Base-by-base conservation (phyloP, 345 rosid species). In the Eucalyptus albens region DNA sequence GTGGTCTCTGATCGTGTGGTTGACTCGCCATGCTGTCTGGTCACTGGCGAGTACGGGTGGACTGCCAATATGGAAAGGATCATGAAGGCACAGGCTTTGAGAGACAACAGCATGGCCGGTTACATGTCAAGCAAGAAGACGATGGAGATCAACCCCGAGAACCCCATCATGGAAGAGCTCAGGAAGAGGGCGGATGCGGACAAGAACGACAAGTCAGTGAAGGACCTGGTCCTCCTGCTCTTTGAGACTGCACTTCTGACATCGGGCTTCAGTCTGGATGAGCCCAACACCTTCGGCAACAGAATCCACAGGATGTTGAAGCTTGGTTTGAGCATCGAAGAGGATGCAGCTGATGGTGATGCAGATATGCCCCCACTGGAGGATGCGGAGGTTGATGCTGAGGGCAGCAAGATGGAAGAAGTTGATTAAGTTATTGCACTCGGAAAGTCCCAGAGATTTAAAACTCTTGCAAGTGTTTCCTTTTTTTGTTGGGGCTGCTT, bases 351-450 rank as follows among this genome's bases (percentile, higher is more conserved):
- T 10, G 97, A 96, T 37, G 96, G 81, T 0, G 99, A 97, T 56
- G 94, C 96, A 5, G 98, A 95, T 29, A 95, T 96, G 96, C 99
- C 97, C 5, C 92, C 97, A 1, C 90, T 97, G 87, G 98, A 96
- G 93, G 99, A 95, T 2, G 95, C 93, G 1, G 99, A 95, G 29
- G 96, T 88, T 0, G 96, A 95, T 72, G 97, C 96, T 1, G 97
- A 97, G 91, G 97, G 96, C 77, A 93, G 95, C 98, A 97, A 97
- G 97, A 97, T 97, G 98, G 99, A 97, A 92, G 99, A 96, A 89
- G 99, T 97, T 26, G 99, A 97, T 86, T 96, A 94, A 88, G 87
- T 26, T 29, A 65, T n/a, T 44, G 83, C 47, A 37, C 47, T 77
- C 12, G 83, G 47, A 77, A 40, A 56, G 15, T 40, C 83, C 83